A percentile compares a stretch with the other conserved stretches of the same genome.
These are phyloP conservation scores for Silene noctiflora DNA, from an alignment of 179 eudicot species.

Conservation along the genomic window DNA sequence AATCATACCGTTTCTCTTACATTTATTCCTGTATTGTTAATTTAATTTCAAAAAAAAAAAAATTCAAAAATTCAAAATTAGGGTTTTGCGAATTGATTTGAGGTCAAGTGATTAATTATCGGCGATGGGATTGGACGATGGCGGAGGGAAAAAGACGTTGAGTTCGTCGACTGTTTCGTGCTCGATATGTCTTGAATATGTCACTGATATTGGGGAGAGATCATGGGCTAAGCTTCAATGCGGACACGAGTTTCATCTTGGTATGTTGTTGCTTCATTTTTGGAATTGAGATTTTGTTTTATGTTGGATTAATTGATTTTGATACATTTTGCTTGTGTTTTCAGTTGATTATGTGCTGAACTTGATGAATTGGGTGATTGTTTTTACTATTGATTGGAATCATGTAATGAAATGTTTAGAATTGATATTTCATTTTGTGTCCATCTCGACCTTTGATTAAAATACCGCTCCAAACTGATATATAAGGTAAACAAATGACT, in stretches of 20 bases:
- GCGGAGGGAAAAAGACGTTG: conserved; percentile 35
- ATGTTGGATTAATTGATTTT: background rate
- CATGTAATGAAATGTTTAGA: no score
- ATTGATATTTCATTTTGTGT: no score
- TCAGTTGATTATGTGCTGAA: no score
- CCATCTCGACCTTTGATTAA: no score
- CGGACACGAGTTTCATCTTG: conserved; percentile 90
- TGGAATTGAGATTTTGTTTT: conserved; percentile 18
- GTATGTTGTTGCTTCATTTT: conserved; percentile 31
- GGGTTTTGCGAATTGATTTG: conserved; percentile 26
- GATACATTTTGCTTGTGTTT: no score
- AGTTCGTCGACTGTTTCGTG: conserved; percentile 46
- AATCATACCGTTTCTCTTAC: no score
- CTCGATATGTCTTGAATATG: conserved; percentile 78
- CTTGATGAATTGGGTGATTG: no score
- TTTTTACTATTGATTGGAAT: no score
- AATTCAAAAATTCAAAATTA: conserved; percentile 13
- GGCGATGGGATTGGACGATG: conserved; percentile 50
- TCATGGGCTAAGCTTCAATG: conserved; percentile 94
- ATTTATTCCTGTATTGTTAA: no score
- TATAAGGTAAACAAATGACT: no score
- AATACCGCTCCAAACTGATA: no score
- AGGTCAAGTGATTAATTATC: background rate
- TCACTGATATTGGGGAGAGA: conserved; percentile 64
- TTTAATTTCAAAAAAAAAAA: no score